These are phyloP conservation scores for Lagerstroemia speciosa DNA, from an alignment of 345 rosid genomes.

Conservation along the genomic window DNA sequence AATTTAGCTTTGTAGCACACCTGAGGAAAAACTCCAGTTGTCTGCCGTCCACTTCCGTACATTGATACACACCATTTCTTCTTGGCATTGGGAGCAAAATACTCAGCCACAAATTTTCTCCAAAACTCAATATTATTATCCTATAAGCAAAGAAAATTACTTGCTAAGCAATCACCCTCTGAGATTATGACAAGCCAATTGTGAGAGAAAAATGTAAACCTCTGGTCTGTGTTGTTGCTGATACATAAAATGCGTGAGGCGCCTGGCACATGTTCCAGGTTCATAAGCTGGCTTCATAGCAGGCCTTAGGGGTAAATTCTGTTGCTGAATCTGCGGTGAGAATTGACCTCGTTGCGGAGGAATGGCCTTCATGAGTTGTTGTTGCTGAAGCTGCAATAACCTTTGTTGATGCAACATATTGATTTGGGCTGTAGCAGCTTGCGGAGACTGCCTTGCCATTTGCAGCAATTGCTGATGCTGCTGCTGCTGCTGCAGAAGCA, in stretches of 20 bases:
- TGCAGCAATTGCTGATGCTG: slow-evolving; percentile 67
- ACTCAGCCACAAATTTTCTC: slow-evolving; percentile 93
- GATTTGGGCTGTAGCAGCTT: slow-evolving; percentile 56
- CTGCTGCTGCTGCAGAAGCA: slow-evolving; percentile 59
- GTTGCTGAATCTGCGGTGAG: slow-evolving; percentile 74
- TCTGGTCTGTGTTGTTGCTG: slow-evolving; percentile 94
- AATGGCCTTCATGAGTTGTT: slow-evolving; percentile 68
- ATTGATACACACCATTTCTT: slow-evolving; percentile 99
- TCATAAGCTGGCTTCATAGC: slow-evolving; percentile 68
- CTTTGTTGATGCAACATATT: slow-evolving; percentile 74
- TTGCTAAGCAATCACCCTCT: not conserved
- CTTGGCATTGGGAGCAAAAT: slow-evolving; percentile 86
- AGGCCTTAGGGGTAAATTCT: slow-evolving; percentile 61
- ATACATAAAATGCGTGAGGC: slow-evolving; percentile 79
- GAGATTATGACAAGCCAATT: slow-evolving; percentile 14
- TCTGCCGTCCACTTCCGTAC: slow-evolving; percentile 96
- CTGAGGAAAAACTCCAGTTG: slow-evolving; percentile 96
- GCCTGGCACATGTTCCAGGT: slow-evolving; percentile 96
- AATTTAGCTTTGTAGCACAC: slow-evolving; percentile 22
- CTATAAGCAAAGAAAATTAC: slow-evolving; percentile 29
- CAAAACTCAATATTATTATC: slow-evolving; percentile 96
- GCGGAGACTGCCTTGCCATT: slow-evolving; percentile 81
- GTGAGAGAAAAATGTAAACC: slow-evolving; percentile 34
- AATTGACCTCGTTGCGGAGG: slow-evolving; percentile 79
- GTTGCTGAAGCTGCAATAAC: slow-evolving; percentile 62